phyloP scores from a whole-genome alignment of 139 green algal genomes.

The Zygnema cylindricum region DNA sequence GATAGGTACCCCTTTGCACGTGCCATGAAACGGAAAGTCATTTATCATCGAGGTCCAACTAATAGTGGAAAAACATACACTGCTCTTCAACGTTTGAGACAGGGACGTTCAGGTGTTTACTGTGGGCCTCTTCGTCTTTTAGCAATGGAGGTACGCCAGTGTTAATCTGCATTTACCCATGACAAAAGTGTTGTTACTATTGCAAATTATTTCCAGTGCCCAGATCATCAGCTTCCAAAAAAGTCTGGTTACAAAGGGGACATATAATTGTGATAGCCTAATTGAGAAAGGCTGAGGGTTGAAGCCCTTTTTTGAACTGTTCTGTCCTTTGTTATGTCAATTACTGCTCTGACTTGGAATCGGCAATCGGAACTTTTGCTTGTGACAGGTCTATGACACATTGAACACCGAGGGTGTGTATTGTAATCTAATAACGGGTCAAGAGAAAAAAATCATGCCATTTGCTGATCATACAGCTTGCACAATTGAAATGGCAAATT shows the following conservation, averaged over 20 bases:
- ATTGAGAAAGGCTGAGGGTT: no score
- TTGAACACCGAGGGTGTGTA: constrained; percentile 65
- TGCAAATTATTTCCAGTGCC: no score
- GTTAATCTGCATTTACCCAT: neutral
- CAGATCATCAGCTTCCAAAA: no score
- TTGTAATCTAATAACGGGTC: constrained; percentile 79
- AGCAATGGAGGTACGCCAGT: constrained; percentile 83
- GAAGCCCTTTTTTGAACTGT: no score
- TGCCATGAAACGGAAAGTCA: constrained; percentile 78
- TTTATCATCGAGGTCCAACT: constrained; percentile 93
- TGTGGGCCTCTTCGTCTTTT: constrained; percentile 92
- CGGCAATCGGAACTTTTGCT: no score
- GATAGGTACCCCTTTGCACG: constrained; percentile 77
- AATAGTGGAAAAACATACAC: constrained; percentile 97
- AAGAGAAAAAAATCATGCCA: constrained; percentile 83
- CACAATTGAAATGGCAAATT: constrained; percentile 93
- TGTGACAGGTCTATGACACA: constrained; percentile 61
- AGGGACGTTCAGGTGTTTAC: constrained; percentile 80
- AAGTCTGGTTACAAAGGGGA: no score
- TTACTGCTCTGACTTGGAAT: no score
- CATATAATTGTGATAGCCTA: no score
- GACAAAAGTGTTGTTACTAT: no score
- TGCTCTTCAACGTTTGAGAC: constrained; percentile 71
- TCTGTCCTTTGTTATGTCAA: no score
- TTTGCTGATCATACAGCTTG: constrained; percentile 83